phyloP scores from a whole-genome alignment of 768 basidiomycete species.

The Polyporus arcularius region DNA sequence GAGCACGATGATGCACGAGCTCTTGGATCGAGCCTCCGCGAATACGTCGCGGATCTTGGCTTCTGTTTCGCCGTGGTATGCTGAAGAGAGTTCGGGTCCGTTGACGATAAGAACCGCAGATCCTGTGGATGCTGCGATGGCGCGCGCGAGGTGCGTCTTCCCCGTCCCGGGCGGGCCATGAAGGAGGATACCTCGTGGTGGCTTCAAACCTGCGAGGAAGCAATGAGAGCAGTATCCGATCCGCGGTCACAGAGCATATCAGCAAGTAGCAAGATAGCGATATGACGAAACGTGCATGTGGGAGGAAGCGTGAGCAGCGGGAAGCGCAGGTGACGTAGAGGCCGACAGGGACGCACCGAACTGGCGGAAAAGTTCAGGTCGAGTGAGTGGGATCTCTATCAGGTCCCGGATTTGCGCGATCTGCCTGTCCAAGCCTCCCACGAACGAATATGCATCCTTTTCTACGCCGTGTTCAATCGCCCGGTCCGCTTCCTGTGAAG shows the following conservation, averaged over 20 bases:
- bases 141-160: constrained; percentile 94
- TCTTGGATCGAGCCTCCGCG: constrained; percentile 73
- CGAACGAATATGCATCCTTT: constrained; percentile 69
- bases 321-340: constrained; percentile 21
- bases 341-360: constrained; percentile 48
- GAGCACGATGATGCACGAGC: constrained; percentile 91
- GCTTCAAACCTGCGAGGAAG: constrained; percentile 68
- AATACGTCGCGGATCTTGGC: constrained; percentile 89
- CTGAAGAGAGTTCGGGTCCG: constrained; percentile 92
- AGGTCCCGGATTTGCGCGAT: constrained; percentile 84
- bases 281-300: not conserved
- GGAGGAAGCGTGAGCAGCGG: not conserved
- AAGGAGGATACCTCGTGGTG: constrained; percentile 92
- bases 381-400: constrained; percentile 81
- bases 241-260: not conserved
- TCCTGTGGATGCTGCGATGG: constrained; percentile 85
- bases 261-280: not conserved
- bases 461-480: constrained; percentile 43
- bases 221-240: not conserved
- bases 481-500: constrained; percentile 47
- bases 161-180: constrained; percentile 98
- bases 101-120: constrained; percentile 93
- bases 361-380: constrained; percentile 77
- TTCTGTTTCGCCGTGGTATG: constrained; percentile 98
- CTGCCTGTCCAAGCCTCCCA: constrained; percentile 88